A percentile compares a stretch with the other conserved stretches of the same genome.
phyloP scores from a whole-genome alignment of 495 filamentous ascomycete species.

The Parathielavia hyrcaniae region DNA sequence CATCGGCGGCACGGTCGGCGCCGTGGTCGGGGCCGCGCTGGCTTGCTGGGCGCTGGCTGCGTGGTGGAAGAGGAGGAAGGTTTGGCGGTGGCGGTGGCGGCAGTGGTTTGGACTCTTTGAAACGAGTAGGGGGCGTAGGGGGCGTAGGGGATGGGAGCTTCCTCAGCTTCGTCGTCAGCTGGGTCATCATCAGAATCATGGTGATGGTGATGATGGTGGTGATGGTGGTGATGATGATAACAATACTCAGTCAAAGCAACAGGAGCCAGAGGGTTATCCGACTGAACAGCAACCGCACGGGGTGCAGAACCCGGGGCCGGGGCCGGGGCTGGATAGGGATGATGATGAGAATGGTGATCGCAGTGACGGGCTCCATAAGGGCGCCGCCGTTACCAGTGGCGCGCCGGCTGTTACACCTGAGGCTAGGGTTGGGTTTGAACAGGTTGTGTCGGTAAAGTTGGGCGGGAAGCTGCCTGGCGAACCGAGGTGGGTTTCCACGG shows the following conservation, averaged over 20 bases:
- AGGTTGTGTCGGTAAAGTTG: too few species aligned
- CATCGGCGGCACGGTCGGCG: constrained; percentile 21
- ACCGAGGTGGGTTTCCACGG: too few species aligned
- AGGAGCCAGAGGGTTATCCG: background rate
- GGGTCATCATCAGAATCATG: too few species aligned
- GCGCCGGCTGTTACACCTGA: background rate
- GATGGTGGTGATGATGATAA: too few species aligned
- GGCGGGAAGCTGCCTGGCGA: too few species aligned
- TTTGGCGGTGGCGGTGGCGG: too few species aligned
- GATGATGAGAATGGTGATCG: background rate
- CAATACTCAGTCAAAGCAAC: background rate
- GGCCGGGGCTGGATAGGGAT: background rate
- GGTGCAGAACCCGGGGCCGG: background rate
- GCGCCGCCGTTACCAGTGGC: background rate
- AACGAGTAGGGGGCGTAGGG: too few species aligned
- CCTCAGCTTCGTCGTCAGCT: too few species aligned
- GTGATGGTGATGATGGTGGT: too few species aligned
- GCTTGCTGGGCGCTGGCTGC: background rate
- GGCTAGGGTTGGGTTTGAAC: background rate
- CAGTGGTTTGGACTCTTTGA: too few species aligned
- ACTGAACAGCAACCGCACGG: background rate
- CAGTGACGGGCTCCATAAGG: background rate
- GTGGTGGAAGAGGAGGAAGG: background rate
- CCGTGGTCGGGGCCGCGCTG: constrained; percentile 9
- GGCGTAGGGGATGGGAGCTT: too few species aligned